Evolutionary conservation across 345 rosid species (phyloP).

Genomic region (Diplotaxis tenuifolia): DNA sequence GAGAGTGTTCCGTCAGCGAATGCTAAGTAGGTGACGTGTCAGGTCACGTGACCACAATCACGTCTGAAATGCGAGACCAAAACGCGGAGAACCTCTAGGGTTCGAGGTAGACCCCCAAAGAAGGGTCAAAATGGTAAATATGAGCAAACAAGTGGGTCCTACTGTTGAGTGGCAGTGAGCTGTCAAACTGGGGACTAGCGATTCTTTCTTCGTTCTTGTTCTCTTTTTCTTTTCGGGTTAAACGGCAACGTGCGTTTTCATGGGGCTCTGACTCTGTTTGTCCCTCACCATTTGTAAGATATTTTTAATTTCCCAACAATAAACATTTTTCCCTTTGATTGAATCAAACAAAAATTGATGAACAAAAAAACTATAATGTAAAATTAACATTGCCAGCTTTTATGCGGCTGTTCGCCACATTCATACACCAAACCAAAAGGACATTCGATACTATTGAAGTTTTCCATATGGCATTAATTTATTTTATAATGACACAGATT

Average conservation of each 20-base stretch:
- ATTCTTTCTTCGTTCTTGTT: background rate
- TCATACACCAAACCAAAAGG: constrained; percentile 30
- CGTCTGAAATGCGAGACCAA: constrained; percentile 20
- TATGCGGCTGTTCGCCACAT: constrained; percentile 41
- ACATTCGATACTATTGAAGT: constrained; percentile 29
- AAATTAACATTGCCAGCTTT: constrained; percentile 35
- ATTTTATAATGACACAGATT: background rate
- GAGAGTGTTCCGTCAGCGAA: constrained; percentile 31
- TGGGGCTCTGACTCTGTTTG: constrained; percentile 41
- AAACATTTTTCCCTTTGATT: background rate
- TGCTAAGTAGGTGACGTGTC: constrained; percentile 36
- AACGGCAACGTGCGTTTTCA: constrained; percentile 41
- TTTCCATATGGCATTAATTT: background rate
- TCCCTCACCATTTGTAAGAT: constrained; percentile 22
- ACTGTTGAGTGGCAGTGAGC: constrained; percentile 36
- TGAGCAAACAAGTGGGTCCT: constrained; percentile 14
- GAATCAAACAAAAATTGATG: background rate
- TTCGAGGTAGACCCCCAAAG: constrained; percentile 7
- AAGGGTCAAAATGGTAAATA: constrained; percentile 34
- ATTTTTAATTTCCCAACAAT: constrained; percentile 18
- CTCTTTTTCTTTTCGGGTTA: background rate
- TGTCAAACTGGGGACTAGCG: constrained; percentile 38
- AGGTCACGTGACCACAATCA: constrained; percentile 37
- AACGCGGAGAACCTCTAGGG: constrained; percentile 44
- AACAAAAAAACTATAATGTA: constrained; percentile 13